Percentiles rank a stretch among this genome's conserved stretches.
These are phyloP conservation scores for Sporothrix mexicana DNA, from an alignment of 2,329 filamentous ascomycete species.

Conservation along the genomic window DNA sequence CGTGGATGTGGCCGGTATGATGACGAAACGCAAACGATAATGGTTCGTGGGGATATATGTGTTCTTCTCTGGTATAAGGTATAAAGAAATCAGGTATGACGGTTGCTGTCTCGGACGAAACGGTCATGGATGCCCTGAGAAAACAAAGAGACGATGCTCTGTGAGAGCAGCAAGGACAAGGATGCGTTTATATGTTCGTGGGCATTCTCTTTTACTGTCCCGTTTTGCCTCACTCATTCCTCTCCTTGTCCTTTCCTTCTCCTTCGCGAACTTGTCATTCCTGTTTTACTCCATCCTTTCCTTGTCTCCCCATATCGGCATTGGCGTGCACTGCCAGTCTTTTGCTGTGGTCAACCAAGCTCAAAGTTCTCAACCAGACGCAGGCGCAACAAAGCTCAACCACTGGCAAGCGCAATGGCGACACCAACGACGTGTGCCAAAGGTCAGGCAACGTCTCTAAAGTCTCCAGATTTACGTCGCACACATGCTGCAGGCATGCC, in stretches of 20 bases:
- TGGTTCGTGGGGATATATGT: neutral
- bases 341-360: no score
- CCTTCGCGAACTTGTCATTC: neutral
- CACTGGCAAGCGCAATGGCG: neutral
- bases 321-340: neutral
- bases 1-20: no score
- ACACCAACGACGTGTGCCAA: slow-evolving; percentile 23
- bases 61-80: no score
- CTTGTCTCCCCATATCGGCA: neutral
- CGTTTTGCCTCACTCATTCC: neutral
- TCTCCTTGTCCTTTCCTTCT: neutral
- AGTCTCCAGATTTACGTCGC: neutral
- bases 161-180: slow-evolving; percentile 16
- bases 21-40: neutral
- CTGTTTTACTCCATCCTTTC: no score
- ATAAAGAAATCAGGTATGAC: no score
- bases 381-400: no score
- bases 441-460: neutral
- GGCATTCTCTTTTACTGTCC: neutral
- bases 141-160: neutral
- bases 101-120: neutral
- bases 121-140: neutral
- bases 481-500: slow-evolving; percentile 18
- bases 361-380: no score
- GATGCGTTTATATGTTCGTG: slow-evolving; percentile 7